These are phyloP conservation scores for Penicillium nucicola DNA, from an alignment of 495 filamentous ascomycete genomes.

Conservation along the genomic window DNA sequence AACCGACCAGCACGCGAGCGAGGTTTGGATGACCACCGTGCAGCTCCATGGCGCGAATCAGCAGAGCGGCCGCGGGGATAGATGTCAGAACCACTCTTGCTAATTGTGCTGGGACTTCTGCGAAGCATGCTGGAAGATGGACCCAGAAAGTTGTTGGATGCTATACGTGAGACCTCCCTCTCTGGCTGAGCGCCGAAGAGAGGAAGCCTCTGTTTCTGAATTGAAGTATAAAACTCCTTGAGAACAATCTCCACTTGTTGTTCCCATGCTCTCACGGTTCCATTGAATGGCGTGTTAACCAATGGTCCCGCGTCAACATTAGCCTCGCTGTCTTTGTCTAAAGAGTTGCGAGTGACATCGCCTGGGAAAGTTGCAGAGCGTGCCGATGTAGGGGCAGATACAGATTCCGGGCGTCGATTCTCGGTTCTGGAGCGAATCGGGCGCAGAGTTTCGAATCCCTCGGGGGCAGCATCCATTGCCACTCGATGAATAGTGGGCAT, in stretches of 20 bases:
- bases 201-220: conserved; percentile 80
- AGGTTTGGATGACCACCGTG: conserved; percentile 79
- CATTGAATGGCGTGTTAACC: conserved; percentile 75
- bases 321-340: conserved; percentile 21
- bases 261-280: conserved; percentile 79
- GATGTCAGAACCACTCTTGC: conserved; percentile 80
- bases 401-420: conserved; percentile 7
- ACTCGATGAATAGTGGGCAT: conserved; percentile 83
- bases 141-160: conserved; percentile 47
- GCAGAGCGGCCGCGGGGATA: conserved; percentile 68
- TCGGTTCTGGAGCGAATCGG: conserved; percentile 33
- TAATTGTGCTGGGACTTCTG: conserved; percentile 83
- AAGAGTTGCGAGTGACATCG: conserved; percentile 14
- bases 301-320: conserved; percentile 53
- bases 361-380: conserved; percentile 21
- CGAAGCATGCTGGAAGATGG: conserved; percentile 60
- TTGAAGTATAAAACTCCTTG: conserved; percentile 87
- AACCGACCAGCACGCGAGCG: conserved; percentile 72
- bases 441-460: conserved; percentile 58
- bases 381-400: conserved; percentile 16
- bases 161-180: conserved; percentile 36
- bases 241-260: conserved; percentile 83
- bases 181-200: conserved; percentile 63
- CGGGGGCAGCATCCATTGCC: conserved; percentile 64
- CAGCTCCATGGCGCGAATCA: conserved; percentile 62